Evolutionary conservation across 768 basidiomycete species (phyloP).

Genomic region (Pulveroboletus sp.): DNA sequence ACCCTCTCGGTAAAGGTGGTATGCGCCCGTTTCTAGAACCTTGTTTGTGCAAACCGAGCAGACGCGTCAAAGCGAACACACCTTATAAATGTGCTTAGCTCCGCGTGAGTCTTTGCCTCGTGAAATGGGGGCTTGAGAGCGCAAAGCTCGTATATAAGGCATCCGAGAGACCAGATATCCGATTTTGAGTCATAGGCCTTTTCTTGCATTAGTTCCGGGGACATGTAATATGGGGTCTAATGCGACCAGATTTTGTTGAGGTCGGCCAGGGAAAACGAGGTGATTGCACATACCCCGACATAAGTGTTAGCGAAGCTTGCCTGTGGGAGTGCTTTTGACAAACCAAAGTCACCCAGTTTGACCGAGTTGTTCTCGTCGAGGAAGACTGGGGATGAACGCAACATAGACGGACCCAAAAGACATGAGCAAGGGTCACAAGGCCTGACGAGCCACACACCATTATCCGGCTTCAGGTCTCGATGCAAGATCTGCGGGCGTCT

Average conservation of each 20-base stretch:
- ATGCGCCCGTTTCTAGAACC: conserved; percentile 73
- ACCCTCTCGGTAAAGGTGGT: conserved; percentile 81
- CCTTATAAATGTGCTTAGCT: conserved; percentile 80
- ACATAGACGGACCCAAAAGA: background rate
- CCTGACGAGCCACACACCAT: conserved; percentile 52
- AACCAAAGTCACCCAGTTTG: conserved; percentile 95
- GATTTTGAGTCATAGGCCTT: conserved; percentile 97
- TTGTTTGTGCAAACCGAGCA: background rate
- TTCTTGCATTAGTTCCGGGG: conserved; percentile 96
- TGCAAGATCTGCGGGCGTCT: conserved; percentile 78
- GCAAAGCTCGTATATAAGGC: conserved; percentile 94
- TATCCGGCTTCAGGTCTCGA: conserved; percentile 95
- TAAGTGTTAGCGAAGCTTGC: conserved; percentile 94
- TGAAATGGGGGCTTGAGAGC: conserved; percentile 92
- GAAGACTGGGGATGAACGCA: conserved; percentile 56
- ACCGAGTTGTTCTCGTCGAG: conserved; percentile 79
- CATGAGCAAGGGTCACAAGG: background rate
- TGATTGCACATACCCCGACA: conserved; percentile 69
- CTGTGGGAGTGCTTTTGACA: conserved; percentile 86
- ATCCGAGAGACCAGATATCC: conserved; percentile 98
- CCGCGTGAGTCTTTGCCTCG: conserved; percentile 85
- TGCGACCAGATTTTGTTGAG: conserved; percentile 36
- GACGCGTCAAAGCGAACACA: conserved; percentile 26
- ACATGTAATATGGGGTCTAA: conserved; percentile 99
- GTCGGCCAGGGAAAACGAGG: background rate